Percentiles rank a stretch among this genome's conserved stretches.
These are phyloP conservation scores for Leishmania major DNA, from an alignment of 208 protist species.

Conservation along the genomic window DNA sequence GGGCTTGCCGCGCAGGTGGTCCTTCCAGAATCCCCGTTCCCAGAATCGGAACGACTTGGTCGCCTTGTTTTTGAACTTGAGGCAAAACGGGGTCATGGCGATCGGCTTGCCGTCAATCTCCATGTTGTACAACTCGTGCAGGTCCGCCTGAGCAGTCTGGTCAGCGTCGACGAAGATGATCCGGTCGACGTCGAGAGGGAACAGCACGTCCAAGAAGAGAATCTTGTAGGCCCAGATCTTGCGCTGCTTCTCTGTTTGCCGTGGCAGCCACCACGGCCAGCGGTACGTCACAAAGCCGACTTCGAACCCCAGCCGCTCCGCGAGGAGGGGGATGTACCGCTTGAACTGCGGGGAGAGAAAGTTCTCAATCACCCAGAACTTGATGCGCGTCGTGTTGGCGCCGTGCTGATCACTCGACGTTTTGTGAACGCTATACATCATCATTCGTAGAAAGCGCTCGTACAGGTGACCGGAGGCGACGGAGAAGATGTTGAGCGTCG, in stretches of 20 bases:
- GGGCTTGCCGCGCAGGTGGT: constrained; percentile 92
- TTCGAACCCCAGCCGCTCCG: constrained; percentile 93
- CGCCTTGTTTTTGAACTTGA: constrained; percentile 76
- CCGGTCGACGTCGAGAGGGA: constrained; percentile 96
- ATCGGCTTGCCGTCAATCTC: constrained; percentile 94
- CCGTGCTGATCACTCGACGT: constrained; percentile 83
- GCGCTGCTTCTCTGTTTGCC: constrained; percentile 98
- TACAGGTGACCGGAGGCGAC: constrained; percentile 98
- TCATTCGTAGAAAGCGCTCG: constrained; percentile 98
- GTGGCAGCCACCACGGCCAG: constrained; percentile 97
- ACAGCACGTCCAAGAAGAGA: constrained; percentile 99
- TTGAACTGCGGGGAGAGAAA: constrained; percentile 98
- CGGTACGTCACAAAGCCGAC: constrained; percentile 97
- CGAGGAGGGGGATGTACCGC: constrained; percentile 86
- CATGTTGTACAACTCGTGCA: constrained; percentile 97
- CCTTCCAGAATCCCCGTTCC: constrained; percentile 94
- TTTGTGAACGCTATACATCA: constrained; percentile 97
- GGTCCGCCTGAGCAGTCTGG: constrained; percentile 90
- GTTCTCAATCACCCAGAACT: constrained; percentile 99
- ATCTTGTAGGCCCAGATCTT: constrained; percentile 99
- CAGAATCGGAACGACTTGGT: constrained; percentile 95
- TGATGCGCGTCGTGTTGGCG: constrained; percentile 90
- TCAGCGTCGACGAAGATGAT: constrained; percentile 99
- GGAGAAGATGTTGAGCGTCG: constrained; percentile 98
- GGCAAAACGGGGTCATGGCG: constrained; percentile 98